Evolutionary conservation across 2,329 filamentous ascomycete genomes (phyloP), one percentile per base, ranked within the genome.

Genomic region (Mycogone perniciosa): DNA sequence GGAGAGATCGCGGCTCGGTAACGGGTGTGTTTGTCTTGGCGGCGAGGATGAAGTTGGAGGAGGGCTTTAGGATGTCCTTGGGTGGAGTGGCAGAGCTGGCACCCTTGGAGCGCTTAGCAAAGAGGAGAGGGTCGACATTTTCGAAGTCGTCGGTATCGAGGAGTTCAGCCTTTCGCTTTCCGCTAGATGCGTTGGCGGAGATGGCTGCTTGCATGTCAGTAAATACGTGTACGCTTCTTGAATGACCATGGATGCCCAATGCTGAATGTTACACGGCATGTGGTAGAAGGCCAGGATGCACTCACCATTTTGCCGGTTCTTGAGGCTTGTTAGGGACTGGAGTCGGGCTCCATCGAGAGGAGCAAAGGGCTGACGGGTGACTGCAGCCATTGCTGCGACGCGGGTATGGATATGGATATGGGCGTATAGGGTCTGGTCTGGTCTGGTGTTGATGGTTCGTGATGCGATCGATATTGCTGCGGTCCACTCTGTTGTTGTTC

Each of bases 241-340:
- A 26, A 31, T 7, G 6, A 8, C n/a, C 31, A 35, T 27, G 6
- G 11, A 55, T 38, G 31, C 38, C 31, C 7, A 46, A 39, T 44
- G 7, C 29, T 44, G 40, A 5, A 20, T 20, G 20, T 20, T 20
- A 20, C 20, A 20, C 20, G 20, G 20, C 27, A 33, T 41, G n/a
- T 4, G 8, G 50, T 11, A 20, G 27, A 35, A 20, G 20, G 20
- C 20, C 20, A 20, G 20, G 20, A 20, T 20, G 20, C 6, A 74
- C 78, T 59, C 78, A 85, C 82, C 78, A 75, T 85, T 85, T 64
- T 91, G 87, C 67, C 84, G 77, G 68, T 91, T 91, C 75, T 90
- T 92, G 46, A 85, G 71, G 69, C 82, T 89, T 29, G 83, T 84
- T 60, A 92, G 73, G 57, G 75, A 81, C 67, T 89, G 85, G 29